phyloP scores from a whole-genome alignment of 805 yeast genomes.

The Sugiyamaella lignohabitans region DNA sequence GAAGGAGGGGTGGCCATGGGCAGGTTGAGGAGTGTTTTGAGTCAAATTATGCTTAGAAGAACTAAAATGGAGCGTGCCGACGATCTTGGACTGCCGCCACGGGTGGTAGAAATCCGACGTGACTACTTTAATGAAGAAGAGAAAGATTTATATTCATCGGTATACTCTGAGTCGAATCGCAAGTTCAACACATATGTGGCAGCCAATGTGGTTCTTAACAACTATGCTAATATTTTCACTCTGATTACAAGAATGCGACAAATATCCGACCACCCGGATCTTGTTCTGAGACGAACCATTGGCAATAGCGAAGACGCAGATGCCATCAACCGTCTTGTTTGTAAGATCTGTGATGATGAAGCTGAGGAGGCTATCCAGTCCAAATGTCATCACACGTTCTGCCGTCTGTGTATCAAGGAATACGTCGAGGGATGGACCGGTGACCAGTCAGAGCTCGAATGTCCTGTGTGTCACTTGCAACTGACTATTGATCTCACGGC shows the following conservation, averaged over 20 bases:
- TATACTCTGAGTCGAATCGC: constrained; percentile 80
- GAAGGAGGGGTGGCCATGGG: constrained; percentile 71
- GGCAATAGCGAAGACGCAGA: constrained; percentile 36
- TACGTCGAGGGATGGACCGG: constrained; percentile 75
- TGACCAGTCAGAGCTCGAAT: constrained; percentile 48
- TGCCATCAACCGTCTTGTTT: constrained; percentile 52
- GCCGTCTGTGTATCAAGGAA: constrained; percentile 87
- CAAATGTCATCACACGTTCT: constrained; percentile 88
- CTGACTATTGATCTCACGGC: constrained; percentile 83
- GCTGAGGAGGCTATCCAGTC: constrained; percentile 97
- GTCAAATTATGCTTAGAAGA: constrained; percentile 84
- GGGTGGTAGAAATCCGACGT: constrained; percentile 81
- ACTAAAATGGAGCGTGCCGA: constrained; percentile 96
- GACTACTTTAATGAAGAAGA: constrained; percentile 93
- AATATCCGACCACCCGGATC: constrained; percentile 96
- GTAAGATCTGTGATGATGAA: constrained; percentile 94
- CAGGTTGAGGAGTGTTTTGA: constrained; percentile 65
- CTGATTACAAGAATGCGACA: constrained; percentile 96
- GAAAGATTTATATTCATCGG: constrained; percentile 80
- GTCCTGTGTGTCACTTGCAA: constrained; percentile 96
- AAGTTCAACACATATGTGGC: constrained; percentile 89
- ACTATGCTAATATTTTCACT: constrained; percentile 95
- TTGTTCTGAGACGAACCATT: constrained; percentile 60
- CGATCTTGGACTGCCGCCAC: constrained; percentile 94
- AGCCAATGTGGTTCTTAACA: constrained; percentile 92